These are phyloP conservation scores for Parastagonospora avenae DNA, from an alignment of 2,329 filamentous ascomycete species.

Conservation along the genomic window DNA sequence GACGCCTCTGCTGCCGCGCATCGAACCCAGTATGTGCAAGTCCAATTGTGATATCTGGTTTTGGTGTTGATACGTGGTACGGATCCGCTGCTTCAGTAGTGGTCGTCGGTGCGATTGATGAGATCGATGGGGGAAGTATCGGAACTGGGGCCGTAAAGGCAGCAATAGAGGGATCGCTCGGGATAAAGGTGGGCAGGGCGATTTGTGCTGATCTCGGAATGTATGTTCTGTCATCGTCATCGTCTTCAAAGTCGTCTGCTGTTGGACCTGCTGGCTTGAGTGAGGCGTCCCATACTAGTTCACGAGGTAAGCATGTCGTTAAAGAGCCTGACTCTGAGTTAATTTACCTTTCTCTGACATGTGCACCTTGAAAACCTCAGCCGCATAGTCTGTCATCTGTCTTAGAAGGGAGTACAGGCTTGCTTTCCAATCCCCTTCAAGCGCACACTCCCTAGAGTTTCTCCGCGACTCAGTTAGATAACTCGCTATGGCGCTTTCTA, in stretches of 20 bases:
- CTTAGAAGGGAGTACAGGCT: slow-evolving; percentile 14
- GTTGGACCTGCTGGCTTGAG: slow-evolving; percentile 16
- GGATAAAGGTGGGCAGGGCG: too few relatives aligned
- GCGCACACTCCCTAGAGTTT: slow-evolving; percentile 14
- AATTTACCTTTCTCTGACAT: slow-evolving; percentile 21
- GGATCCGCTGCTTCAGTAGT: slow-evolving; percentile 23
- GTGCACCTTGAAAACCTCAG: slow-evolving; percentile 10
- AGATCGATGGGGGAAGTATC: too few relatives aligned
- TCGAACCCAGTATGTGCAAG: slow-evolving; percentile 14
- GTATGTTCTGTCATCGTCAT: slow-evolving; percentile 5
- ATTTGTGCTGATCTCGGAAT: slow-evolving; percentile 5
- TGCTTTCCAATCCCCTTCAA: slow-evolving; percentile 23
- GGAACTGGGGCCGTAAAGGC: slow-evolving; percentile 16
- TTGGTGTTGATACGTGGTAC: slow-evolving; percentile 23
- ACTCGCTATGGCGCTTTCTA: neutral
- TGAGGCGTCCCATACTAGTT: slow-evolving; percentile 17
- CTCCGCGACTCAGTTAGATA: slow-evolving; percentile 15
- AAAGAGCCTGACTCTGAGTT: neutral
- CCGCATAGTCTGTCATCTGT: slow-evolving; percentile 8
- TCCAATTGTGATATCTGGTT: slow-evolving; percentile 21
- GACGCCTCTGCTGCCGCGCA: slow-evolving; percentile 5
- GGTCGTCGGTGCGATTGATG: slow-evolving; percentile 18
- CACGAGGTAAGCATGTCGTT: slow-evolving; percentile 4
- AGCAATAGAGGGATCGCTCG: slow-evolving; percentile 8
- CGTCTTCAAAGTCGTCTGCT: slow-evolving; percentile 6